phyloP scores from a whole-genome alignment of 495 filamentous ascomycete genomes.

The Bacidia gigantensis region DNA sequence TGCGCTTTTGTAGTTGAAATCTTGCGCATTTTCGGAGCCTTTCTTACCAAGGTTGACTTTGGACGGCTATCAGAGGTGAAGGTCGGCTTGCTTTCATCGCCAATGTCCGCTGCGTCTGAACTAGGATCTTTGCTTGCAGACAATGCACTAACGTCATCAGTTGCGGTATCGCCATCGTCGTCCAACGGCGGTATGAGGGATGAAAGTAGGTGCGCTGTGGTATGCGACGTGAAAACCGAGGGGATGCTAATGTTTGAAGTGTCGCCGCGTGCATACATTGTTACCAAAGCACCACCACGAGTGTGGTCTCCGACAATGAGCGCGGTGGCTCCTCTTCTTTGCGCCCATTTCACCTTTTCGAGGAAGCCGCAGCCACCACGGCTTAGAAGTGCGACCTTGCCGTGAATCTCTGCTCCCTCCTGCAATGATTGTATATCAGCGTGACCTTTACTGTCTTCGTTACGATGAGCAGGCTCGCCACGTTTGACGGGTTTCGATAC shows the following conservation, averaged over 20 bases:
- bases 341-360: constrained; percentile 94
- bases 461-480: constrained; percentile 21
- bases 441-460: constrained; percentile 41
- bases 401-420: constrained; percentile 84
- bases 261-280: constrained; percentile 93
- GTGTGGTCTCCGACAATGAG: constrained; percentile 92
- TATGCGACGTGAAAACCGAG: constrained; percentile 86
- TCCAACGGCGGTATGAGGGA: constrained; percentile 63
- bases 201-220: constrained; percentile 84
- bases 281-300: constrained; percentile 69
- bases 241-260: constrained; percentile 91
- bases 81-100: constrained; percentile 7
- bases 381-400: constrained; percentile 80
- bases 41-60: constrained; percentile 19
- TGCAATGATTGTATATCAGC: constrained; percentile 93
- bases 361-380: constrained; percentile 92
- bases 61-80: constrained; percentile 13
- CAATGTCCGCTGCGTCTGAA: neutral
- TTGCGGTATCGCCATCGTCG: neutral
- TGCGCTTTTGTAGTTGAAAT: constrained; percentile 6
- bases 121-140: neutral
- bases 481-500: constrained; percentile 26
- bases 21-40: constrained; percentile 16
- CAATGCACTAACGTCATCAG: constrained; percentile 1
- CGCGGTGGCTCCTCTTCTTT: constrained; percentile 74